Base-by-base conservation (phyloP, 2,329 filamentous ascomycete genomes). In the Podosphaera aphanis region DNA sequence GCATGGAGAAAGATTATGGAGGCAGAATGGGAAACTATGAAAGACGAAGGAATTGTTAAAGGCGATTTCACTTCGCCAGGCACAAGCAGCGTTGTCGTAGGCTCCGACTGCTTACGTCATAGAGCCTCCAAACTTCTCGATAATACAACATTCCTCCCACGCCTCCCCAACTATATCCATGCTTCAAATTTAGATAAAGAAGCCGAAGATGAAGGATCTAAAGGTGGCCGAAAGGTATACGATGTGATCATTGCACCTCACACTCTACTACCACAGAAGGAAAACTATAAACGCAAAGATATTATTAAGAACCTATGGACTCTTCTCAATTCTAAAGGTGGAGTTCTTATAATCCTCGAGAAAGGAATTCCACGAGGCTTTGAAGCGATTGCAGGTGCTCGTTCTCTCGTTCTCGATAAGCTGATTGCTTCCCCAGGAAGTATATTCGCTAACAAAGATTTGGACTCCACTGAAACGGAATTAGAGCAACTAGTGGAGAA, bases 291-390 rank as follows among this genome's bases (percentile, higher is more conserved):
- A 55, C 79, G 86, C 40, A 86, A 82, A 56, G 72, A 79, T 29
- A 69, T 90, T 45, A 66, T 94, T 18, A 77, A 92, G 57, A 93
- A 93, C 49, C 71, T 95, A 1, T 98, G 90, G 90, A 77, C 74
- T 13, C 68, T 94, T 44, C 67, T 94, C 3, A 83, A 81, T 45
- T 81, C 81, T 1, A 70, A 86, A 16, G 88, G 88, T 1, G 90
- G 90, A 31, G 72, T 98, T 13, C 68, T 98, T 3, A 73, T 95
- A 43, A 63, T 95, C 2, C 64, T 94, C 19, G 90, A 98, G 60
- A 95, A 94, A 60, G 90, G 85, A 0, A 74, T 93, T 11, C 83
- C 85, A 11, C 75, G 83, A 38, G 90, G 90, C 0, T 98, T 98
- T 53, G 90, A 95, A 60, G 82, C 83, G 13, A 74, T 98, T 36